A percentile compares a stretch with the other conserved stretches of the same genome.
phyloP scores from a whole-genome alignment of 1,284 basidiomycete species.

The Ceratobasidium sp. region DNA sequence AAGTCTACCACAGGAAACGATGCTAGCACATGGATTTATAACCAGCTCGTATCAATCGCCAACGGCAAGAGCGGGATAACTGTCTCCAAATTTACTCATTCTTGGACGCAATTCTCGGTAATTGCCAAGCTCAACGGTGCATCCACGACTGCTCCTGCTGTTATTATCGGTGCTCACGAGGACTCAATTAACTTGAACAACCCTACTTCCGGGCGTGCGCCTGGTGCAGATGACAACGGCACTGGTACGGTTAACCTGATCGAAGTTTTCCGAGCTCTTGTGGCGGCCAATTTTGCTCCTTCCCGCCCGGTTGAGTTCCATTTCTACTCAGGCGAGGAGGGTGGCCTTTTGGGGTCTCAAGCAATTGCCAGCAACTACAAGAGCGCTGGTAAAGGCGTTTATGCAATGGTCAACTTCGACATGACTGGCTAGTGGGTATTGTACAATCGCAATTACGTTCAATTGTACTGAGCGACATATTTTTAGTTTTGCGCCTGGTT shows the following conservation, averaged over 20 bases:
- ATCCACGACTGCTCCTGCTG: constrained; percentile 56
- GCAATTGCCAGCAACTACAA: constrained; percentile 68
- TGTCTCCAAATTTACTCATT: constrained; percentile 65
- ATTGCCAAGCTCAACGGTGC: constrained; percentile 61
- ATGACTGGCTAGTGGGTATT: constrained; percentile 55
- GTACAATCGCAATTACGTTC: neutral
- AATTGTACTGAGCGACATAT: constrained; percentile 51
- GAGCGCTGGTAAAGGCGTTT: constrained; percentile 59
- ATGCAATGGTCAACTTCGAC: constrained; percentile 66
- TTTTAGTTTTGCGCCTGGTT: constrained; percentile 64
- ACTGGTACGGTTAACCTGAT: constrained; percentile 69
- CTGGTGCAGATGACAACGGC: constrained; percentile 69
- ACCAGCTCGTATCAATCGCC: constrained; percentile 43
- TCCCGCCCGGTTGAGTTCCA: constrained; percentile 69
- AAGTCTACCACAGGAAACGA: constrained; percentile 63
- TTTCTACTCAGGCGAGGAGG: constrained; percentile 68
- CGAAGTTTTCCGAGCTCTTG: constrained; percentile 66
- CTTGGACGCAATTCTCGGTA: constrained; percentile 70
- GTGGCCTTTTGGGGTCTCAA: constrained; percentile 69
- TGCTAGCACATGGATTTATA: constrained; percentile 50
- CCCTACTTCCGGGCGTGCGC: constrained; percentile 62
- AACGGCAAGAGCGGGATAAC: constrained; percentile 54
- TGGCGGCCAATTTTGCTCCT: constrained; percentile 63
- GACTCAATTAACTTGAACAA: constrained; percentile 64
- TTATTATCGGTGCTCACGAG: constrained; percentile 69